Evolutionary conservation across 2,329 filamentous ascomycete genomes (phyloP), one percentile per base, ranked within the genome.

Genomic region (Aspergillus fijiensis): DNA sequence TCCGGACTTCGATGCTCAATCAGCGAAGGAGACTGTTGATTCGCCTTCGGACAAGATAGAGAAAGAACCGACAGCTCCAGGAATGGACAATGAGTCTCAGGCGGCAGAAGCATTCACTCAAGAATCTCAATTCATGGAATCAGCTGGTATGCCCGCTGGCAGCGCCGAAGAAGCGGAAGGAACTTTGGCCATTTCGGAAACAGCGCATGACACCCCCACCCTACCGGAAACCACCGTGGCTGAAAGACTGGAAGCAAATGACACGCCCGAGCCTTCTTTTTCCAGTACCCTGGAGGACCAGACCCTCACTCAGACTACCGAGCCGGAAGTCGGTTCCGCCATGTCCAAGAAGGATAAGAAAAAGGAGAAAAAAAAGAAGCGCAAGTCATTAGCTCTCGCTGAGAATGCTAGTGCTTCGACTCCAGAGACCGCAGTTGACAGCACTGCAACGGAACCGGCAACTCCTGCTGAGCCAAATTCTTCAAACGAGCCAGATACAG

Each of bases 291-390:
- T 33, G 16, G 59, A 60, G 47, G 21, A 59, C 14, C 50, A 58
- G 51, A 21, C 45, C 51, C 53, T 45, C 7, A 54, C 29, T 31
- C 51, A 61, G 19, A 50, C 35, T 25, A 29, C 42, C n/a, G 64
- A 64, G n/a, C 61, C 60, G 35, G 54, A 63, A 19, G 10, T n/a
- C 3, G 57, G 10, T 23, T 48, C 62, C 39, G 47, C 65, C 10
- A 69, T 64, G 49, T 64, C 65, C 19, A 70, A 71, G 35, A 72
- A 72, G 39, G 63, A 66, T 5, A 74, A 72, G 70, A 77, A 79
- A 67, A 78, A 80, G 59, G 73, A 70, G 66, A 69, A 74, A 69
- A 74, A 70, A 65, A 69, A 74, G 69, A 69, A 69, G 66, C 62
- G 67, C 63, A 63, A 65, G 47, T 62, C 51, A 2, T 48, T 64